Percentiles rank a stretch among this genome's conserved stretches.
Conservation (phyloP, 2,329 filamentous ascomycete genomes). For the Aspergillus fijiensis region DNA sequence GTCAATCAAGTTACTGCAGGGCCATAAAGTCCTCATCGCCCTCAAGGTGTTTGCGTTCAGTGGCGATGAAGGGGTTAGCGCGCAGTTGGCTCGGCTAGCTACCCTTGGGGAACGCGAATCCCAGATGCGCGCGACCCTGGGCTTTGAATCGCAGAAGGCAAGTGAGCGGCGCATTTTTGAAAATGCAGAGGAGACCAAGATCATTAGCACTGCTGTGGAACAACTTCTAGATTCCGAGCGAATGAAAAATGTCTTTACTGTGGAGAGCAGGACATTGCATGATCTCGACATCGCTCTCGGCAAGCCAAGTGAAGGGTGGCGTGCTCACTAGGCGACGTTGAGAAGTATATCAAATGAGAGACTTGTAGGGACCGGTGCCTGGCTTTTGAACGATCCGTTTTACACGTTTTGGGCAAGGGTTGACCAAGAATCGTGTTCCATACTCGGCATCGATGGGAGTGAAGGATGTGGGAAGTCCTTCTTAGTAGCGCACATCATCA, state of each 20-base stretch:
- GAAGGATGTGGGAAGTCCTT: constrained; percentile 19
- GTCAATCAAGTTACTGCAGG: constrained; percentile 26
- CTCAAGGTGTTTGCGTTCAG: constrained; percentile 30
- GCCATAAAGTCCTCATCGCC: constrained; percentile 24
- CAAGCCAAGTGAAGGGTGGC: constrained; percentile 13
- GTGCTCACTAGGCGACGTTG: constrained; percentile 1
- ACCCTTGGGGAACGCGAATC: constrained; percentile 28
- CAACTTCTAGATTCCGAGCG: constrained; percentile 15
- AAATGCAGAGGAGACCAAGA: constrained; percentile 15
- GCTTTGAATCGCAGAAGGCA: constrained; percentile 26
- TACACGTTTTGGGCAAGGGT: constrained; percentile 1
- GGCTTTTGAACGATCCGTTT: constrained; percentile 5
- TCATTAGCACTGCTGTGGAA: constrained; percentile 15
- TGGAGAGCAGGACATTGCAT: constrained; percentile 6
- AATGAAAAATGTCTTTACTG: constrained; percentile 16
- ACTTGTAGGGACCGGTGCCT: constrained; percentile 13
- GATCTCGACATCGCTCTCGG: constrained; percentile 16
- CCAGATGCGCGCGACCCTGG: constrained; percentile 27
- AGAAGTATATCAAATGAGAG: constrained; percentile 9
- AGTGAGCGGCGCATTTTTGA: constrained; percentile 22
- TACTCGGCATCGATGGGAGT: constrained; percentile 14
- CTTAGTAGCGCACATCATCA: constrained; percentile 12
- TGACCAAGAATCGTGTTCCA: not conserved
- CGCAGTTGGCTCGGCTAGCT: constrained; percentile 23
- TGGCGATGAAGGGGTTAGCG: constrained; percentile 30